These are phyloP conservation scores for Cladophialophora yegresii DNA, from an alignment of 2,329 filamentous ascomycete species.

Conservation along the genomic window DNA sequence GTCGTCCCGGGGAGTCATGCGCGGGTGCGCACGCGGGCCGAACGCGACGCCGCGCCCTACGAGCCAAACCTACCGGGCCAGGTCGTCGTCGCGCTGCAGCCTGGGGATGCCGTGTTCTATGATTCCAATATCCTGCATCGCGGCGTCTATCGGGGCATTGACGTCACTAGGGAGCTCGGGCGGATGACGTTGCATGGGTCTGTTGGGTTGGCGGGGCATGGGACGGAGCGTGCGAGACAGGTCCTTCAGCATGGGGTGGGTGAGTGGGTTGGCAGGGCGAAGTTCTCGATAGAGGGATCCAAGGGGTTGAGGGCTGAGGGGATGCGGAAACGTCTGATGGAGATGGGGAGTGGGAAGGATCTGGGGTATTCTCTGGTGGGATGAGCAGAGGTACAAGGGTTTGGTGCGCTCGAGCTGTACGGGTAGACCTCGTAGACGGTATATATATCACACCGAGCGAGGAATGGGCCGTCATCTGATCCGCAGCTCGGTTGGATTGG, in stretches of 20 bases:
- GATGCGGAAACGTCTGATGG: slow-evolving; percentile 49
- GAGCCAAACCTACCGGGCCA: slow-evolving; percentile 64
- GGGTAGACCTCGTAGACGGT: background rate
- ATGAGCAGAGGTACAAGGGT: background rate
- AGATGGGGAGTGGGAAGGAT: slow-evolving; percentile 50
- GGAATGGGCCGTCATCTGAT: background rate
- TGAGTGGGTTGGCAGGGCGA: slow-evolving; percentile 47
- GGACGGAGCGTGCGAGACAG: slow-evolving; percentile 46
- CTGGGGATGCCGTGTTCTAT: slow-evolving; percentile 84
- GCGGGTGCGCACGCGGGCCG: slow-evolving; percentile 68
- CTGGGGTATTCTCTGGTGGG: slow-evolving; percentile 46
- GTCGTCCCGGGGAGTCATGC: slow-evolving; percentile 76
- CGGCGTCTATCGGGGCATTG: slow-evolving; percentile 47
- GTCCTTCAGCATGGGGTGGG: slow-evolving; percentile 53
- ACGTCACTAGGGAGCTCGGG: slow-evolving; percentile 42
- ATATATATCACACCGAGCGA: background rate
- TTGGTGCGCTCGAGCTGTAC: background rate
- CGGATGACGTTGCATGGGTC: slow-evolving; percentile 50
- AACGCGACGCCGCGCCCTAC: slow-evolving; percentile 68
- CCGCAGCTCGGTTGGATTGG: no score
- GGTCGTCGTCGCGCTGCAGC: slow-evolving; percentile 64
- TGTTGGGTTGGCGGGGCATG: slow-evolving; percentile 45
- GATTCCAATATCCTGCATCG: slow-evolving; percentile 78
- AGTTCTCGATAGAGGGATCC: slow-evolving; percentile 42
- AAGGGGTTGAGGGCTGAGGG: slow-evolving; percentile 43